phyloP scores from a whole-genome alignment of 306 rosid species.

The Astragalus membranaceus region DNA sequence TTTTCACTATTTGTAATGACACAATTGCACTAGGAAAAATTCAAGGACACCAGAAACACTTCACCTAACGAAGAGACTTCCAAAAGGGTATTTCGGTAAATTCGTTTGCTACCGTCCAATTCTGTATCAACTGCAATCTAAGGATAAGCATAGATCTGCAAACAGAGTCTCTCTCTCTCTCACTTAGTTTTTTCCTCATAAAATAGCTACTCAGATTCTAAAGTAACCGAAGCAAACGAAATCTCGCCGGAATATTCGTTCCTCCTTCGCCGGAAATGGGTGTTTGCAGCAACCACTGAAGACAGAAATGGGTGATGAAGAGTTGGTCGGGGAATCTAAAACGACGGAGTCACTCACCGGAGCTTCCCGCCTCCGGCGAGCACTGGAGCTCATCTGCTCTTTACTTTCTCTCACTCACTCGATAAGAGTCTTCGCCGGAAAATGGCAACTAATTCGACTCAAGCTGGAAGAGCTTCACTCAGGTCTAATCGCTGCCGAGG shows the following conservation, averaged over 20 bases:
- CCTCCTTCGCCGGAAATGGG: constrained; percentile 37
- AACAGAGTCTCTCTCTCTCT: background rate
- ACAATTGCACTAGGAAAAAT: background rate
- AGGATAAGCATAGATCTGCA: constrained; percentile 37
- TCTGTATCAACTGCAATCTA: constrained; percentile 34
- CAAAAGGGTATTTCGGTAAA: constrained; percentile 29
- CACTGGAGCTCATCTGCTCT: constrained; percentile 38
- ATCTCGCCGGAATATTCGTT: constrained; percentile 31
- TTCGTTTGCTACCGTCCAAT: background rate
- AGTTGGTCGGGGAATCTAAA: constrained; percentile 21
- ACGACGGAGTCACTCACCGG: constrained; percentile 24
- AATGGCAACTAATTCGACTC: constrained; percentile 72
- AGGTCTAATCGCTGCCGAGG: constrained; percentile 54
- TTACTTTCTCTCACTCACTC: constrained; percentile 63
- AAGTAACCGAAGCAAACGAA: background rate
- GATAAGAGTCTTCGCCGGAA: constrained; percentile 59
- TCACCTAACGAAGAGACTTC: background rate
- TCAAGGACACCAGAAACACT: background rate
- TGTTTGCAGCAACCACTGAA: constrained; percentile 22
- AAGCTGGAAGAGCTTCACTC: constrained; percentile 72
- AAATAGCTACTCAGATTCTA: constrained; percentile 23
- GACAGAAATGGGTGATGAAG: constrained; percentile 45
- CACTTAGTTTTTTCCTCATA: background rate
- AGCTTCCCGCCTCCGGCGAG: constrained; percentile 39
- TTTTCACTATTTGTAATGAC: constrained; percentile 9